These are phyloP conservation scores for Ceratorhiza oryzae-sativae DNA, from an alignment of 1,284 basidiomycete species.

Conservation along the genomic window DNA sequence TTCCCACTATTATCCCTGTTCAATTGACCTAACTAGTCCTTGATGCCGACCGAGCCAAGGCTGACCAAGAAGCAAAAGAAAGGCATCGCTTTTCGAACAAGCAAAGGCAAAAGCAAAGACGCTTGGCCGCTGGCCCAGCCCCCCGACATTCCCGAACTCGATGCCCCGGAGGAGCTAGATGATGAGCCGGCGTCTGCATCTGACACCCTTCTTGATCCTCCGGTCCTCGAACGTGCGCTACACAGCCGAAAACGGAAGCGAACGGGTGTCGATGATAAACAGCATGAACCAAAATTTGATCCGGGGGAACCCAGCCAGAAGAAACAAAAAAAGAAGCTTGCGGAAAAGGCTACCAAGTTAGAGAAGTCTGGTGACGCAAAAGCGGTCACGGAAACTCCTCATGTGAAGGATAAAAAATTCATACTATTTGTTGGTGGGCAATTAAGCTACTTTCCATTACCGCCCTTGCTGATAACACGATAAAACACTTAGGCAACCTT, in stretches of 20 bases:
- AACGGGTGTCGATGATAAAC: neutral
- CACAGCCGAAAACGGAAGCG: constrained; percentile 14
- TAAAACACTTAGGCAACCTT: constrained; percentile 68
- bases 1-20: neutral
- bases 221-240: neutral
- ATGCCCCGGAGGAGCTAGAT: constrained; percentile 42
- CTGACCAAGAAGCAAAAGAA: constrained; percentile 93
- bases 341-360: constrained; percentile 5
- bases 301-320: neutral
- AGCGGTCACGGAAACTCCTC: constrained; percentile 24
- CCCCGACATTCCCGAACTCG: constrained; percentile 45
- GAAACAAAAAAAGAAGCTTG: constrained; percentile 34
- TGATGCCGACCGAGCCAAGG: constrained; percentile 39
- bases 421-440: constrained; percentile 88
- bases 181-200: constrained; percentile 18
- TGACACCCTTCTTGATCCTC: neutral
- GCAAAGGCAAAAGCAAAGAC: constrained; percentile 57
- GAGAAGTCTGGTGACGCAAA: constrained; percentile 1
- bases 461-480: constrained; percentile 21
- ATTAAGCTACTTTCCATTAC: constrained; percentile 37
- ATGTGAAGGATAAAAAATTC: constrained; percentile 60
- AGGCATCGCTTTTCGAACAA: constrained; percentile 79
- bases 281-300: neutral
- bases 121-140: constrained; percentile 53
- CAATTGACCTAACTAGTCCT: constrained; percentile 2